Evolutionary conservation across 768 basidiomycete species (phyloP), one percentile per base, ranked within the genome.

Genomic region (Amanita rimosa): DNA sequence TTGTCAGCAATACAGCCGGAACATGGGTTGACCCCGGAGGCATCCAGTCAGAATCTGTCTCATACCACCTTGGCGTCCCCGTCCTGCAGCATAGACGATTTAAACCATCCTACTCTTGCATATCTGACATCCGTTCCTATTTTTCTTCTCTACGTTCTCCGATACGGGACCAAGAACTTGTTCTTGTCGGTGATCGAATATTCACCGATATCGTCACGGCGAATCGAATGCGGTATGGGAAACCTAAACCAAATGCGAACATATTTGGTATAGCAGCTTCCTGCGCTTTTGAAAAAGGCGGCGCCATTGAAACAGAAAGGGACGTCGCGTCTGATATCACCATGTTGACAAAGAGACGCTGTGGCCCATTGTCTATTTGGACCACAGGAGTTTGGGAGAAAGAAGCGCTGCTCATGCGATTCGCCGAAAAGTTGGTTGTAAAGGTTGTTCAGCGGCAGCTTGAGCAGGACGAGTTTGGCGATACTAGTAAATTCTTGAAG

Each of bases 1-100:
- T 98, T 40, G 94, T 98, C 29, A 91, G 88, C 63, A 99, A 99
- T 61, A 93, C 94, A 16, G 91, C 91, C 0, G 94, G 95, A 1
- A 86, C 89, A 21, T 74, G 69, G 49, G 72, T 81, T 49, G 89
- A 90, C 54, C 69, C 82, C 0, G 85, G 83, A 16, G 79, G 79
- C 11, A 75, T 97, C 39, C 87, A 93, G 92, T 84, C 91, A 3
- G 92, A 96, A 69, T 82, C 86, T 10, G 88, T 97, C 7, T 74
- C 83, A 3, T 60, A 85, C 51, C 74, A 85, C 56, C 79, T 95
- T 2, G 71, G 74, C 37, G 86, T 78, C 0, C 93, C 93, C 3
- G 88, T 98, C 29, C 75, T 99, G 21, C 72, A 76, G 9, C 95
- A 98, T 63, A 57, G 66, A 11, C 64, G 74, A 0, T 76, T 78